Evolutionary conservation across 345 rosid genomes (phyloP), one percentile per base, ranked within the genome.

Genomic region (Brassica cretica): DNA sequence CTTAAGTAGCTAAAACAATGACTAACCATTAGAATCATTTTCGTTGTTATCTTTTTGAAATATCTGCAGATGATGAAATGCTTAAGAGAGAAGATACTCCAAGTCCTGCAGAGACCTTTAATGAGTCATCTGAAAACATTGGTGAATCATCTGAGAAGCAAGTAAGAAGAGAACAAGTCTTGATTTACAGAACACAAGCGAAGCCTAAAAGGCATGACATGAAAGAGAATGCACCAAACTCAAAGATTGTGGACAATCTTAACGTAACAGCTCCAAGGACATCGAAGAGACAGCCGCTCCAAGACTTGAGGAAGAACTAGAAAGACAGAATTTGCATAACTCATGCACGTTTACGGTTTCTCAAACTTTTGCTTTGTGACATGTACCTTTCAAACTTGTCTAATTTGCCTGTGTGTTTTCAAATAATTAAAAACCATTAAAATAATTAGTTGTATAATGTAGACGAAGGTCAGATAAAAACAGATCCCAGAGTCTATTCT

Each of bases 221-320:
- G 83, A 80, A 80, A 75, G 83, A 80, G 63, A 80, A 80, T 32
- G 80, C 76, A 44, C 75, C 51, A 41, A 64, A 30, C 76, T 68
- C 66, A 18, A 80, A 75, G 76, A 69, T 44, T 39, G 76, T 69
- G 71, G 27, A 75, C 12, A 55, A 39, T 70, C 67, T 74, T 30
- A 75, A 75, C 71, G 51, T 80, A 5, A 80, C 83, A 63, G 80
- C 83, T 53, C 80, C 68, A 55, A 70, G 62, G 61, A 80, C 56
- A 16, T 56, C 80, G 32, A 80, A 70, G 75, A 75, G 83, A 58
- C 66, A 15, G 25, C 83, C 83, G 1, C 83, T 80, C 19, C 59
- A 53, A 53, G 59, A 53, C 59, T 53, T 53, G 64, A 24, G 16
- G 32, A 78, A 72, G 11, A 60, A 46, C 25, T 78, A 53, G 59